Percentiles rank a stretch among this genome's conserved stretches.
Conservation (phyloP, 306 rosid genomes). For the Lagenaria siceraria region DNA sequence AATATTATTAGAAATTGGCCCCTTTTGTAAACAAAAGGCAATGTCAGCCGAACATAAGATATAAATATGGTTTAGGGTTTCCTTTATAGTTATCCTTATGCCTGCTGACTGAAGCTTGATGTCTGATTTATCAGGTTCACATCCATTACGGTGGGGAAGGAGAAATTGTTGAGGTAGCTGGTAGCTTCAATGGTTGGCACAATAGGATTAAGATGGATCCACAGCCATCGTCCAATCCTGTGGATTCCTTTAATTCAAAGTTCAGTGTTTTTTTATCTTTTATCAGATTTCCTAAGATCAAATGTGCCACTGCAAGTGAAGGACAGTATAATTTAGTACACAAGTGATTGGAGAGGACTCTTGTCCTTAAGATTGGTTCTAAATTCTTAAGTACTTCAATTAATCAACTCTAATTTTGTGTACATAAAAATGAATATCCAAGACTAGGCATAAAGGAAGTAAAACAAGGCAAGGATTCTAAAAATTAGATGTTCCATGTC, state of each 20-base stretch:
- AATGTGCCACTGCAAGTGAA: not conserved
- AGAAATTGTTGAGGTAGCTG: constrained; percentile 74
- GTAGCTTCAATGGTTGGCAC: constrained; percentile 98
- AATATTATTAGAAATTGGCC: not conserved
- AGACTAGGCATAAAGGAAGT: not conserved
- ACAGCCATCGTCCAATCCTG: constrained; percentile 26
- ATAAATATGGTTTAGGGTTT: not conserved
- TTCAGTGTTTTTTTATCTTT: constrained; percentile 11
- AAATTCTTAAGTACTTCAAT: not conserved
- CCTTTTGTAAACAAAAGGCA: not conserved
- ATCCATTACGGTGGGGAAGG: constrained; percentile 57
- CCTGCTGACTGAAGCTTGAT: constrained; percentile 18
- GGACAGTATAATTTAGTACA: not conserved
- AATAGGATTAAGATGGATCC: constrained; percentile 64
- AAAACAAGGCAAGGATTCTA: not conserved
- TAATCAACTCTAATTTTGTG: not conserved
- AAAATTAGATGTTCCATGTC: not conserved
- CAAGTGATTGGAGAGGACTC: not conserved
- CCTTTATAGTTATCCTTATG: not conserved
- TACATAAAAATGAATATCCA: not conserved
- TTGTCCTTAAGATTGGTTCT: not conserved
- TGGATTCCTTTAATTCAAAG: constrained; percentile 44
- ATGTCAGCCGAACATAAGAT: not conserved
- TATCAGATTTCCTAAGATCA: not conserved
- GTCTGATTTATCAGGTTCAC: constrained; percentile 43